Percentiles rank a stretch among this genome's conserved stretches.
phyloP scores from a whole-genome alignment of 2,329 filamentous ascomycete genomes.

The Colletotrichum orchidophilum region DNA sequence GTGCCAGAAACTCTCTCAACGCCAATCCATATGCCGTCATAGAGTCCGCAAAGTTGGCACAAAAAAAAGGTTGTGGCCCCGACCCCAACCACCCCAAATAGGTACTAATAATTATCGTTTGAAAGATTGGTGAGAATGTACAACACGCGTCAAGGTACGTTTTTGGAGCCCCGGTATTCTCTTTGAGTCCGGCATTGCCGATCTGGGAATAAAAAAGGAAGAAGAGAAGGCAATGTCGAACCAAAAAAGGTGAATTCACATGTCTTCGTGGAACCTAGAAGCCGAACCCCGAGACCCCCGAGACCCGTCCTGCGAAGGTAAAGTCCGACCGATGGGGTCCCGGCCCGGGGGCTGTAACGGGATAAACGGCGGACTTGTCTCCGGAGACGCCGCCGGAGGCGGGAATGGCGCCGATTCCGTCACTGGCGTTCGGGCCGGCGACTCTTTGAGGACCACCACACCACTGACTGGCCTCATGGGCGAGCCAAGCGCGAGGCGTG shows the following conservation, averaged over 20 bases:
- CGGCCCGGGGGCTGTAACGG: slow-evolving; percentile 40
- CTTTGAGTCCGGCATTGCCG: slow-evolving; percentile 6
- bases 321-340: slow-evolving; percentile 51
- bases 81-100: neutral
- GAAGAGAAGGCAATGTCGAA: neutral
- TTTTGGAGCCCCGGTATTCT: neutral
- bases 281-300: slow-evolving; percentile 43
- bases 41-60: slow-evolving; percentile 9
- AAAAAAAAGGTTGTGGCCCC: neutral
- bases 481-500: slow-evolving; percentile 61
- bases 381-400: slow-evolving; percentile 33
- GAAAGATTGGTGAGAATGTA: slow-evolving; percentile 31
- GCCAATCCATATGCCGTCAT: slow-evolving; percentile 31
- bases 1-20: slow-evolving; percentile 6
- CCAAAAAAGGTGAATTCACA: slow-evolving; percentile 35
- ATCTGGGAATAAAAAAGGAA: slow-evolving; percentile 1
- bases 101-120: slow-evolving; percentile 30
- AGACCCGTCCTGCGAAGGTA: slow-evolving; percentile 45
- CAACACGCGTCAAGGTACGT: slow-evolving; percentile 26
- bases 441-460: slow-evolving; percentile 68
- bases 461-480: slow-evolving; percentile 70
- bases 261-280: slow-evolving; percentile 53
- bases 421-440: slow-evolving; percentile 71
- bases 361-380: slow-evolving; percentile 33
- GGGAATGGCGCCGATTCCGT: slow-evolving; percentile 62